phyloP scores from a whole-genome alignment of 1,284 basidiomycete genomes.

The Cystobasidiaceae sp. region DNA sequence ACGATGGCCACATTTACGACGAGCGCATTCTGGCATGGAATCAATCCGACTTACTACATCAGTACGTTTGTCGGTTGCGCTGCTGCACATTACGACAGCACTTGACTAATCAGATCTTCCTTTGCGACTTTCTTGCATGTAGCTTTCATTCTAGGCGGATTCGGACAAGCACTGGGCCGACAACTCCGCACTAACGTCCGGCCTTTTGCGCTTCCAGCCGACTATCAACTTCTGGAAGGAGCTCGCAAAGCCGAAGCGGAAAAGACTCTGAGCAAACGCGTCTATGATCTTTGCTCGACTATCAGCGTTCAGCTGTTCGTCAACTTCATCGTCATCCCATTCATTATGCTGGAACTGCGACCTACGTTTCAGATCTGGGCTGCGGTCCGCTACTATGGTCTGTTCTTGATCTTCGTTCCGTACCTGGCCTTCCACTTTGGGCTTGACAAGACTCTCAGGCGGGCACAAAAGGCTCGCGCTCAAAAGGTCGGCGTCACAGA shows the following conservation, averaged over 20 bases:
- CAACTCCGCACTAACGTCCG: conserved; percentile 67
- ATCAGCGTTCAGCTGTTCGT: conserved; percentile 57
- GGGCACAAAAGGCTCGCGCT: conserved; percentile 29
- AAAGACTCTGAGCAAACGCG: conserved; percentile 56
- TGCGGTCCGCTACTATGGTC: conserved; percentile 74
- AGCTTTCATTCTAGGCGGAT: conserved; percentile 59
- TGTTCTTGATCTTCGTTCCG: conserved; percentile 57
- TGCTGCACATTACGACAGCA: conserved; percentile 42
- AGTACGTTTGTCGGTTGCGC: conserved; percentile 39
- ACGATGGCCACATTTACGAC: conserved; percentile 89
- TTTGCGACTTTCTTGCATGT: conserved; percentile 15
- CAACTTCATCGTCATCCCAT: conserved; percentile 79
- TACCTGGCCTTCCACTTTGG: conserved; percentile 44
- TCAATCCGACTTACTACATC: conserved; percentile 80
- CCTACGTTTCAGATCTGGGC: conserved; percentile 66
- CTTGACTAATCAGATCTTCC: conserved; percentile 42
- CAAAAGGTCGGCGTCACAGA: conserved; percentile 18
- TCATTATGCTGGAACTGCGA: conserved; percentile 68
- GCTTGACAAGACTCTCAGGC: conserved; percentile 29
- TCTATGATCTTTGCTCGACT: conserved; percentile 72
- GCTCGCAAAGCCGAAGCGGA: conserved; percentile 46
- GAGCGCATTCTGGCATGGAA: conserved; percentile 84
- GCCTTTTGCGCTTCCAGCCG: conserved; percentile 65
- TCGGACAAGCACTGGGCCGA: conserved; percentile 56
- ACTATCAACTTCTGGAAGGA: conserved; percentile 42